phyloP scores from a whole-genome alignment of 2,329 filamentous ascomycete genomes.

The Aspergillus viridinutans region DNA sequence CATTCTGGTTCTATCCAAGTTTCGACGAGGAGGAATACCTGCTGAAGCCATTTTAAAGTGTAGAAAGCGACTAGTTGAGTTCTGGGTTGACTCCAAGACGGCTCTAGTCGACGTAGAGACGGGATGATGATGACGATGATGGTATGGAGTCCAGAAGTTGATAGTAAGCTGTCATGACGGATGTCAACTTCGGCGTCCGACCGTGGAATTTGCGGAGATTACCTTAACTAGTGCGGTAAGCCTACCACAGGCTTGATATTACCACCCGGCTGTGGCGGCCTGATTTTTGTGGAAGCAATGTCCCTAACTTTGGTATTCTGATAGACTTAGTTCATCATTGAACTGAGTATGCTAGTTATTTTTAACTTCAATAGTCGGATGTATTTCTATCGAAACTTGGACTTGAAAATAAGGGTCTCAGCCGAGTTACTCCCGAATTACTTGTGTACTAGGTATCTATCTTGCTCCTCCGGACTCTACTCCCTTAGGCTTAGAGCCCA shows the following conservation, averaged over 20 bases:
- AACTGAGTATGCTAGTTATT: neutral
- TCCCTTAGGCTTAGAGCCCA: neutral
- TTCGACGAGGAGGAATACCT: constrained; percentile 11
- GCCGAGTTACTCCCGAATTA: neutral
- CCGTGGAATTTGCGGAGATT: neutral
- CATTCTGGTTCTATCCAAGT: neutral
- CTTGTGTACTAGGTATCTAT: too few species aligned
- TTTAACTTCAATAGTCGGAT: neutral
- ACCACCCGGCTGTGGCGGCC: neutral
- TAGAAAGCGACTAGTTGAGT: neutral
- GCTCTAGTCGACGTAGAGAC: neutral
- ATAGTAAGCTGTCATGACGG: neutral
- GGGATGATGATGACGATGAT: neutral
- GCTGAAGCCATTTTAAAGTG: constrained; percentile 12
- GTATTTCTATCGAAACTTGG: neutral
- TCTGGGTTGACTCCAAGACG: neutral
- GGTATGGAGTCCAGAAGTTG: neutral
- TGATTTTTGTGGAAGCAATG: neutral
- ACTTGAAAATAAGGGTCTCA: neutral
- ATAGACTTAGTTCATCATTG: neutral
- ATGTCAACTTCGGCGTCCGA: neutral
- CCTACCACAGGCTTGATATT: neutral
- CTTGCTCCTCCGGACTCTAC: neutral
- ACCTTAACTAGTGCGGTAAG: neutral
- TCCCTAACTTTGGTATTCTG: neutral